A percentile compares a stretch with the other conserved stretches of the same genome.
Conservation (phyloP, 2,329 filamentous ascomycete species). For the Aspergillus terreus region DNA sequence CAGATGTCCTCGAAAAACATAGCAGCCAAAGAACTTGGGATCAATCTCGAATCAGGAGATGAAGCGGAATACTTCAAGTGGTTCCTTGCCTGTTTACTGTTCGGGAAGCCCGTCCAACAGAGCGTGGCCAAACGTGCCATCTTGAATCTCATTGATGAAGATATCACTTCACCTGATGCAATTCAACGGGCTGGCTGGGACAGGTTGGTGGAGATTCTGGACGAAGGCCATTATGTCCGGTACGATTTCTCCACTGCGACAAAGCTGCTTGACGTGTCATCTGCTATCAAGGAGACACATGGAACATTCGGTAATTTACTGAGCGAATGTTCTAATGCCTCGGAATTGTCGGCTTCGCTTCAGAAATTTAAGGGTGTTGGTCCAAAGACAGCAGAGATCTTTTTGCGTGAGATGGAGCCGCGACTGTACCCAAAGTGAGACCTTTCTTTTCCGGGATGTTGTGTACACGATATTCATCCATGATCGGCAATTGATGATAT, state of each 20-base stretch:
- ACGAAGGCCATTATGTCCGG: constrained; percentile 14
- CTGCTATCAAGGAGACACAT: constrained; percentile 7
- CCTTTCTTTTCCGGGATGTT: too few species aligned
- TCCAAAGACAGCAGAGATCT: too few species aligned
- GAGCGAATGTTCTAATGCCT: too few species aligned
- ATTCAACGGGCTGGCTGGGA: constrained; percentile 14
- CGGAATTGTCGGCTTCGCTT: too few species aligned
- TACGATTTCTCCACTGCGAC: constrained; percentile 15
- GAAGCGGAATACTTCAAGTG: constrained; percentile 14
- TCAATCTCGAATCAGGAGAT: constrained; percentile 2
- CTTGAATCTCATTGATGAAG: constrained; percentile 4
- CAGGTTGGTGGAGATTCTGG: constrained; percentile 15
- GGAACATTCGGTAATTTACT: constrained; percentile 7
- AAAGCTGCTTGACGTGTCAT: constrained; percentile 13
- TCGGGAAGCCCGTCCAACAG: constrained; percentile 17
- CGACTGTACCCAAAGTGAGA: too few species aligned
- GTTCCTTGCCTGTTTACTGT: constrained; percentile 16
- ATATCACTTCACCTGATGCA: constrained; percentile 12
- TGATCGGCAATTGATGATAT: too few species aligned
- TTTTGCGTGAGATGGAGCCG: too few species aligned
- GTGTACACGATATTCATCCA: too few species aligned
- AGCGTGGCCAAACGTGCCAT: constrained; percentile 12
- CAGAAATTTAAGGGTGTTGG: too few species aligned
- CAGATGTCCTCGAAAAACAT: background rate
- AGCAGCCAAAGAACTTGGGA: constrained; percentile 4